phyloP scores from a whole-genome alignment of 306 rosid genomes.

The Cucumis melo region DNA sequence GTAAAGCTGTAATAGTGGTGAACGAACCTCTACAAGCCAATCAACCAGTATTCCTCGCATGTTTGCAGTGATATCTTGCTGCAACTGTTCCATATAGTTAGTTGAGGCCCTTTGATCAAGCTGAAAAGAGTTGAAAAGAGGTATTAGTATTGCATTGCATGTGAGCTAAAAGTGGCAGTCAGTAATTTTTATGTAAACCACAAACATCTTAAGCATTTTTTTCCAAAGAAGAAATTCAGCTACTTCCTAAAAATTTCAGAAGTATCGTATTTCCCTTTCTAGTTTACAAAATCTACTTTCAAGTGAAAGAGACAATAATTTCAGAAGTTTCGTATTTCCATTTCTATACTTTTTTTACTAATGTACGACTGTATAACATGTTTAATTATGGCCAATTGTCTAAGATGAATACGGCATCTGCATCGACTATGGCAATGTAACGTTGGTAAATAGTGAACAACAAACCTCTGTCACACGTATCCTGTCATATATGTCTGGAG shows the following conservation, averaged over 20 bases:
- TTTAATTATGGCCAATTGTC: background rate
- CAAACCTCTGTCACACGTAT: conserved; percentile 63
- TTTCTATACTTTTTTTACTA: too few species aligned
- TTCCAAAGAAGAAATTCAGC: background rate
- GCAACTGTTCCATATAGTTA: conserved; percentile 59
- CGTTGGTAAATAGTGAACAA: background rate
- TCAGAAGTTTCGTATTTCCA: background rate
- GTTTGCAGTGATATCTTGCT: conserved; percentile 52
- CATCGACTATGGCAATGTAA: background rate
- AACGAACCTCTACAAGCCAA: conserved; percentile 89
- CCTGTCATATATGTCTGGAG: conserved; percentile 53
- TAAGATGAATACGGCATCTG: background rate
- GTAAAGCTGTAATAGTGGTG: background rate
- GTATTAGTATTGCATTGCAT: background rate
- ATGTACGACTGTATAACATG: too few species aligned
- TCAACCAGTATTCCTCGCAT: conserved; percentile 77
- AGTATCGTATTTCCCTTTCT: background rate
- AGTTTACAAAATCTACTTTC: background rate
- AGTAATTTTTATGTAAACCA: background rate
- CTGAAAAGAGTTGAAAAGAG: conserved; percentile 20
- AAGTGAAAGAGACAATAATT: background rate
- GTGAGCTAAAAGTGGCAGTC: background rate
- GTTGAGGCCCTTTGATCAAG: conserved; percentile 44
- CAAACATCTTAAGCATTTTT: background rate
- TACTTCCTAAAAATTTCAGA: background rate